Evolutionary conservation across 148 eudicot species (phyloP).

Genomic region (Fagopyrum tataricum): DNA sequence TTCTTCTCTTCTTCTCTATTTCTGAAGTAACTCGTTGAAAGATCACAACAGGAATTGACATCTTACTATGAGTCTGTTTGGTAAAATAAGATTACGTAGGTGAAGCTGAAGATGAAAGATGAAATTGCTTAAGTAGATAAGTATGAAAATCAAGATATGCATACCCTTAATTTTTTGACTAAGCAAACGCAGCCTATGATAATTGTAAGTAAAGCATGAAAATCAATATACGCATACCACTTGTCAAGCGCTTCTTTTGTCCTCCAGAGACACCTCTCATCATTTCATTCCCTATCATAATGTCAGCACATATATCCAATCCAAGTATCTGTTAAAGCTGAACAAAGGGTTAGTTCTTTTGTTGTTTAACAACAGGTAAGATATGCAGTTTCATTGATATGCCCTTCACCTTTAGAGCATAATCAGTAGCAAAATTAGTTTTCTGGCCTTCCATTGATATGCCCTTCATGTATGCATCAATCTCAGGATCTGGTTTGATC

Average conservation of each 20-base stretch:
- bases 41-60: too few species aligned
- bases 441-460: slow-evolving; percentile 50
- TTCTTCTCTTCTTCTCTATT: too few species aligned
- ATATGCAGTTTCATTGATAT: background rate
- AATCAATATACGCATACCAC: slow-evolving; percentile 40
- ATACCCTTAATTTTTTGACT: too few species aligned
- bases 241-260: slow-evolving; percentile 81
- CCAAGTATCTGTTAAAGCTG: slow-evolving; percentile 42
- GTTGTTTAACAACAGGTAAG: background rate
- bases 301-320: slow-evolving; percentile 67
- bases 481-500: slow-evolving; percentile 65
- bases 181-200: too few species aligned
- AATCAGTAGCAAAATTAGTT: slow-evolving; percentile 58
- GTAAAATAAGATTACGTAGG: too few species aligned
- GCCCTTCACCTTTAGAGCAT: slow-evolving; percentile 60
- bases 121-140: too few species aligned
- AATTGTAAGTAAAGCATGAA: background rate
- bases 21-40: too few species aligned
- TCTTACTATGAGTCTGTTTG: too few species aligned
- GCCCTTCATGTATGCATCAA: slow-evolving; percentile 80
- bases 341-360: slow-evolving; percentile 10
- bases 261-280: slow-evolving; percentile 90
- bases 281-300: slow-evolving; percentile 70
- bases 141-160: too few species aligned
- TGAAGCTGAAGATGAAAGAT: too few species aligned